These are phyloP conservation scores for Pythium dissimile DNA, from an alignment of 352 stramenopile species.

Conservation along the genomic window DNA sequence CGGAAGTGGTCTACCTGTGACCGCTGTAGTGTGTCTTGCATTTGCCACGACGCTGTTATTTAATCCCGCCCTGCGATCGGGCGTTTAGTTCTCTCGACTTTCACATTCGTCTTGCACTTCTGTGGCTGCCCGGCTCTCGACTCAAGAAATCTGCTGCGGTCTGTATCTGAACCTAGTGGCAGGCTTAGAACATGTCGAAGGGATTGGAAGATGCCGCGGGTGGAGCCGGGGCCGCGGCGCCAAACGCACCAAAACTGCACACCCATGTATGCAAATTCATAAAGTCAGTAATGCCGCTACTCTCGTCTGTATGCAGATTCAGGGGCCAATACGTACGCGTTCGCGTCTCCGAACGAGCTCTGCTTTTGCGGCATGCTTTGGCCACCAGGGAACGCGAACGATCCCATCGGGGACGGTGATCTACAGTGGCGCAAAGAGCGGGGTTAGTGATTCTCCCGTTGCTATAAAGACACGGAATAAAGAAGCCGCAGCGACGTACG, in stretches of 20 bases:
- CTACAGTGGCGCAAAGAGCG: too few species aligned
- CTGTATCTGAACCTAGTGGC: background rate
- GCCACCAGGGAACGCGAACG: slow-evolving; percentile 33
- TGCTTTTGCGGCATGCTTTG: slow-evolving; percentile 29
- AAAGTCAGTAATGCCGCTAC: background rate
- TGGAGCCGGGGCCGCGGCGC: slow-evolving; percentile 26
- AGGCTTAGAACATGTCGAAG: slow-evolving; percentile 80
- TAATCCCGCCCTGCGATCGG: slow-evolving; percentile 3
- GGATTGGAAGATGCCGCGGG: slow-evolving; percentile 54
- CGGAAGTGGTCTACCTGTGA: slow-evolving; percentile 6
- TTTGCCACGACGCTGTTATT: slow-evolving; percentile 15
- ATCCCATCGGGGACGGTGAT: slow-evolving; percentile 29
- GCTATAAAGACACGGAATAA: background rate
- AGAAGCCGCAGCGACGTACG: background rate
- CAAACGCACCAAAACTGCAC: slow-evolving; percentile 52
- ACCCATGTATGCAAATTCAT: background rate
- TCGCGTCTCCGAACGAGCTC: slow-evolving; percentile 35
- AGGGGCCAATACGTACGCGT: slow-evolving; percentile 51
- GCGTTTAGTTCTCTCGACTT: too few species aligned
- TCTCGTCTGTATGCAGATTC: background rate
- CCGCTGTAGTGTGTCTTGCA: background rate
- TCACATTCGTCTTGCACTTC: too few species aligned
- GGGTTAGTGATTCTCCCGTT: too few species aligned
- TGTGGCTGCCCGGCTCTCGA: too few species aligned
- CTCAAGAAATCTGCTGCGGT: too few species aligned